phyloP scores from a whole-genome alignment of 208 protist species.

The Trypanosoma congolense region DNA sequence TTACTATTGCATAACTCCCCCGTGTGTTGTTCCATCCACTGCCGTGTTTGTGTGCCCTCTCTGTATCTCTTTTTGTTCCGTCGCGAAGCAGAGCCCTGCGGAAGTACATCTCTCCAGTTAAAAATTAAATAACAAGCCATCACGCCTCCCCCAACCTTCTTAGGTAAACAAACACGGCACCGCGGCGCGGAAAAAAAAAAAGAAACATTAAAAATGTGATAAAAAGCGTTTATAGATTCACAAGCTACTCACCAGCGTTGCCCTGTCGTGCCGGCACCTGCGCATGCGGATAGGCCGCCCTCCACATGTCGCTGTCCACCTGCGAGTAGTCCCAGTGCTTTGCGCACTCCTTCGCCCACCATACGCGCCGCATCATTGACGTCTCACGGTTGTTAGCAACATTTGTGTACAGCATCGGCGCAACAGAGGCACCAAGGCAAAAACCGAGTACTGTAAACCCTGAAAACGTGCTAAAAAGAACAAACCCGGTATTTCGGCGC shows the following conservation, averaged over 20 bases:
- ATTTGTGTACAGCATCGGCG: constrained; percentile 68
- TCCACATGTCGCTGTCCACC: constrained; percentile 51
- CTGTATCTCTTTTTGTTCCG: too few species aligned
- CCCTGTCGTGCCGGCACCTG: constrained; percentile 25
- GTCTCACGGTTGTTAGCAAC: constrained; percentile 84
- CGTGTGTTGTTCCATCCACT: too few species aligned
- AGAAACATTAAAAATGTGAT: background rate
- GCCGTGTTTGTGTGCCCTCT: too few species aligned
- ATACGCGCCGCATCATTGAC: constrained; percentile 88
- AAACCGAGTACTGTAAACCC: constrained; percentile 80
- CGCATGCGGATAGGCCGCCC: constrained; percentile 58
- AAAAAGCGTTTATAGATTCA: background rate
- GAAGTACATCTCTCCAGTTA: too few species aligned
- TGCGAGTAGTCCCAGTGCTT: constrained; percentile 88
- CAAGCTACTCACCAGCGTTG: constrained; percentile 3
- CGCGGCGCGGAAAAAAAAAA: too few species aligned
- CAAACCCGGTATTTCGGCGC: constrained; percentile 77
- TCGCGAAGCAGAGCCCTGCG: too few species aligned
- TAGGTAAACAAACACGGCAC: too few species aligned
- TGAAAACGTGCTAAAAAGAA: constrained; percentile 76
- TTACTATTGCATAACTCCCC: too few species aligned
- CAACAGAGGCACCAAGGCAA: constrained; percentile 65
- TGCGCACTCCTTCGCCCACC: constrained; percentile 91
- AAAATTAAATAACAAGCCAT: too few species aligned
- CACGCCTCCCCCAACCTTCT: too few species aligned